These are phyloP conservation scores for Magnusiomyces tetraspermus DNA, from an alignment of 1,139 yeast genomes.

Conservation along the genomic window DNA sequence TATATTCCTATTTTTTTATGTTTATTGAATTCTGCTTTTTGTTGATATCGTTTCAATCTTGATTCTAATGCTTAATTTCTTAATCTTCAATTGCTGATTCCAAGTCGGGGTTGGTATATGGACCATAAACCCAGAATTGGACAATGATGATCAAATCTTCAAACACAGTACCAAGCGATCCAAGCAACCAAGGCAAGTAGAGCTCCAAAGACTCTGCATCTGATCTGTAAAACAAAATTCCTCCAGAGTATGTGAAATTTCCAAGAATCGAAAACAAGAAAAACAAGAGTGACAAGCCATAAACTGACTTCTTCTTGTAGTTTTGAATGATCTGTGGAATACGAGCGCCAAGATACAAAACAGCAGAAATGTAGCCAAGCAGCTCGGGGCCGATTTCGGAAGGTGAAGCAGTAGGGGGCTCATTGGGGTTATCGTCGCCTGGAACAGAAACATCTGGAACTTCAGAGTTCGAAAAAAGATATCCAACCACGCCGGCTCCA, in stretches of 20 bases:
- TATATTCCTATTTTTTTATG: too few relatives aligned
- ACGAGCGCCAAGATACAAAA: constrained; percentile 63
- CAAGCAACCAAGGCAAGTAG: constrained; percentile 66
- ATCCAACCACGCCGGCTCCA: constrained; percentile 59
- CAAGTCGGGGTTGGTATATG: constrained; percentile 20
- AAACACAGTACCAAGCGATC: constrained; percentile 62
- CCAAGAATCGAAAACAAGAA: constrained; percentile 69
- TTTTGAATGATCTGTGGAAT: constrained; percentile 73
- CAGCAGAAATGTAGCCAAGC: constrained; percentile 63
- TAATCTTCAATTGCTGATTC: constrained; percentile 10
- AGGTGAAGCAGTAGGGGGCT: constrained; percentile 6
- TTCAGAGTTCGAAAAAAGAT: constrained; percentile 36
- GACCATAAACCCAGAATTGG: constrained; percentile 52
- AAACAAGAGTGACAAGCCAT: constrained; percentile 65
- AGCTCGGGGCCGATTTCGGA: constrained; percentile 54
- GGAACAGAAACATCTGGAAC: constrained; percentile 15
- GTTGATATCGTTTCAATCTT: too few relatives aligned
- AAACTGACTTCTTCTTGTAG: constrained; percentile 56
- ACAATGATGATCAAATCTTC: constrained; percentile 56
- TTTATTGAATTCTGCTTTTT: too few relatives aligned
- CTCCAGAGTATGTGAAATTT: constrained; percentile 67
- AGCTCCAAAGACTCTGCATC: constrained; percentile 51
- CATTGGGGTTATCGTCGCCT: constrained; percentile 23
- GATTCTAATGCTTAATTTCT: too few relatives aligned
- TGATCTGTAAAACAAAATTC: constrained; percentile 55